Evolutionary conservation across 805 yeast species (phyloP).

Genomic region (Osmozyma mogii): DNA sequence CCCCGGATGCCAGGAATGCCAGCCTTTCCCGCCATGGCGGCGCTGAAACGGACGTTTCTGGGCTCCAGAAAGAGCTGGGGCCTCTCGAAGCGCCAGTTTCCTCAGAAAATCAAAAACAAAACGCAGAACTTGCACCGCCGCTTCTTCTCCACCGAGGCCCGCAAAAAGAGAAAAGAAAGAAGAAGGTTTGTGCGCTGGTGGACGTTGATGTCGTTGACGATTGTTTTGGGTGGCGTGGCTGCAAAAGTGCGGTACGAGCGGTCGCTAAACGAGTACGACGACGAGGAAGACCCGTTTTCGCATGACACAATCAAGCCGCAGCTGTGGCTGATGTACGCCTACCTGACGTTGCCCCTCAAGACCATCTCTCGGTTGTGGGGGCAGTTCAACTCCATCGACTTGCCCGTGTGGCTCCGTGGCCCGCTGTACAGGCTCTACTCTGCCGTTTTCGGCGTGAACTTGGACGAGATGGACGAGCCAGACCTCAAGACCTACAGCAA

Average conservation of each 20-base stretch:
- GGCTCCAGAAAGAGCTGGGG: slow-evolving; percentile 24
- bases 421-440: slow-evolving; percentile 79
- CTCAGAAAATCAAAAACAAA: slow-evolving; percentile 26
- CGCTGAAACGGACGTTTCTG: slow-evolving; percentile 1
- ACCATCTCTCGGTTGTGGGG: slow-evolving; percentile 96
- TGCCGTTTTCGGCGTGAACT: slow-evolving; percentile 73
- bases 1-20: slow-evolving; percentile 5
- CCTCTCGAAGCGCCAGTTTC: slow-evolving; percentile 25
- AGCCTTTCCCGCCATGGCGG: slow-evolving; percentile 24
- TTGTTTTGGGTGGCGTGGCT: slow-evolving; percentile 49
- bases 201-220: slow-evolving; percentile 45
- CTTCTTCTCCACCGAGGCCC: slow-evolving; percentile 36
- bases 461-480: slow-evolving; percentile 82
- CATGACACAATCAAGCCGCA: slow-evolving; percentile 50
- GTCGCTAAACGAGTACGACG: slow-evolving; percentile 21
- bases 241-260: slow-evolving; percentile 34
- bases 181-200: slow-evolving; percentile 42
- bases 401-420: slow-evolving; percentile 83
- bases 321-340: slow-evolving; percentile 86
- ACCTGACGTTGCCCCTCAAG: slow-evolving; percentile 83
- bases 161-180: slow-evolving; percentile 30
- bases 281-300: slow-evolving; percentile 22
- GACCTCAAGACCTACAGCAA: slow-evolving; percentile 69
- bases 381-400: slow-evolving; percentile 65
- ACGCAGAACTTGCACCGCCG: slow-evolving; percentile 31